A percentile compares a stretch with the other conserved stretches of the same genome.
These are phyloP conservation scores for Acanthamoeba sp. DNA, from an alignment of 208 protist genomes.

Conservation along the genomic window DNA sequence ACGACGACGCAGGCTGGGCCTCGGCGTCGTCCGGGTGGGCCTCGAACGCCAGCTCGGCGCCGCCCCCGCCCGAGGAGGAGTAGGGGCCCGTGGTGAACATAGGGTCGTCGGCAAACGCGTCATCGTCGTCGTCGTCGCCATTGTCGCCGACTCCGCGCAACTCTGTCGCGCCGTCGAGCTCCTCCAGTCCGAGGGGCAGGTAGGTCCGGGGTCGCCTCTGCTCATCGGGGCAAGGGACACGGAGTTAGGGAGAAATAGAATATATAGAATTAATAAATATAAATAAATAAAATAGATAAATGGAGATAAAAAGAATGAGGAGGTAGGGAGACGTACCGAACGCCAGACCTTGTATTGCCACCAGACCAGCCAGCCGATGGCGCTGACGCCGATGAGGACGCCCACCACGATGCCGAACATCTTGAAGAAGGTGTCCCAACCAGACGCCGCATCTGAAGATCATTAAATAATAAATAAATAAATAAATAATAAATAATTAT, in stretches of 20 bases:
- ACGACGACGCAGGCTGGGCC: too few relatives aligned
- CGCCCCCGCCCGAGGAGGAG: background rate
- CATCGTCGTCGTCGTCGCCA: slow-evolving; percentile 14
- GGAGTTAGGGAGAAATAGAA: too few relatives aligned
- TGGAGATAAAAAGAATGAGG: background rate
- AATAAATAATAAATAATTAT: background rate
- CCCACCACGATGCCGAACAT: slow-evolving; percentile 31
- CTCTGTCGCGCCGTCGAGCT: slow-evolving; percentile 37
- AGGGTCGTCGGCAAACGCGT: slow-evolving; percentile 47
- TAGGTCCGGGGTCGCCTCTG: slow-evolving; percentile 49
- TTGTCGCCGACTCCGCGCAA: background rate
- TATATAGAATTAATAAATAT: too few relatives aligned
- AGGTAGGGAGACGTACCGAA: slow-evolving; percentile 39
- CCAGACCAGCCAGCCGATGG: slow-evolving; percentile 63
- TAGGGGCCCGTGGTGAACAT: slow-evolving; percentile 8
- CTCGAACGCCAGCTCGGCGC: background rate
- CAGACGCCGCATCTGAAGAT: background rate
- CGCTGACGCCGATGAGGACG: slow-evolving; percentile 33
- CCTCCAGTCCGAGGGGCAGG: slow-evolving; percentile 49
- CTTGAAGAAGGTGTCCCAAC: slow-evolving; percentile 72
- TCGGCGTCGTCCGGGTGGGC: background rate
- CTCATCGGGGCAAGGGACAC: background rate
- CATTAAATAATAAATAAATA: background rate
- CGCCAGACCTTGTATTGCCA: slow-evolving; percentile 71
- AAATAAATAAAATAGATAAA: background rate